Conservation (phyloP, 768 basidiomycete species). For the Neoboletus subvelutipes region DNA sequence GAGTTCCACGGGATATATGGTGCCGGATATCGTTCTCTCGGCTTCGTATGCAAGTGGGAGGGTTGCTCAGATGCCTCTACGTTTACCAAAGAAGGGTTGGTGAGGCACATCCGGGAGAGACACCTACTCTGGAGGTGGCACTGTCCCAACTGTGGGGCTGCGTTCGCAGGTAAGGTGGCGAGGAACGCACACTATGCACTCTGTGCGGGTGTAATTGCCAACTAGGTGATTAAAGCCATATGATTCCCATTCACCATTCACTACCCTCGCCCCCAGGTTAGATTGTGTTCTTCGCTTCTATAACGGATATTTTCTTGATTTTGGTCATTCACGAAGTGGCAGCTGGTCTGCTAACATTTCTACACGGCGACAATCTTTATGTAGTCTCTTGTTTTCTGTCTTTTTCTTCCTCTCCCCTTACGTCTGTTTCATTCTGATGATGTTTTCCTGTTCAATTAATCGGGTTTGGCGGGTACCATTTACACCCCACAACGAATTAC, state of each 20-base stretch:
- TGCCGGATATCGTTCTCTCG: background rate
- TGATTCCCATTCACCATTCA: background rate
- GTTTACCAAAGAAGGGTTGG: slow-evolving; percentile 20
- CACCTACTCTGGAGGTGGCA: slow-evolving; percentile 28
- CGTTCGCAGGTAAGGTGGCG: slow-evolving; percentile 11
- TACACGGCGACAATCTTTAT: background rate
- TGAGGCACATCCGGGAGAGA: slow-evolving; percentile 28
- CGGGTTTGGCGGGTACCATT: background rate
- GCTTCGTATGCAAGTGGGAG: slow-evolving; percentile 27
- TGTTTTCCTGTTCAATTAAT: slow-evolving; percentile 2
- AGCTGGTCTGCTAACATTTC: slow-evolving; percentile 13
- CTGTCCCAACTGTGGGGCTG: slow-evolving; percentile 23
- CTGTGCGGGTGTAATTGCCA: slow-evolving; percentile 5
- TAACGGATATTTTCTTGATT: background rate
- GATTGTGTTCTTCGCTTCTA: background rate
- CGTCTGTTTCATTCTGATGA: background rate
- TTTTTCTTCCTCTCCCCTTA: no score
- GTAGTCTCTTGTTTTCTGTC: background rate
- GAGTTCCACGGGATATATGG: slow-evolving; percentile 22
- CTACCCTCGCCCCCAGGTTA: background rate
- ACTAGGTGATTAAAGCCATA: slow-evolving; percentile 1
- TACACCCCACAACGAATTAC: background rate
- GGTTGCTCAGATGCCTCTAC: slow-evolving; percentile 18
- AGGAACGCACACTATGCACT: slow-evolving; percentile 21
- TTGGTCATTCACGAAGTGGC: background rate